Percentiles rank a stretch among this genome's conserved stretches.
Conservation (phyloP, 2,329 filamentous ascomycete genomes). For the Monilinia fructigena region DNA sequence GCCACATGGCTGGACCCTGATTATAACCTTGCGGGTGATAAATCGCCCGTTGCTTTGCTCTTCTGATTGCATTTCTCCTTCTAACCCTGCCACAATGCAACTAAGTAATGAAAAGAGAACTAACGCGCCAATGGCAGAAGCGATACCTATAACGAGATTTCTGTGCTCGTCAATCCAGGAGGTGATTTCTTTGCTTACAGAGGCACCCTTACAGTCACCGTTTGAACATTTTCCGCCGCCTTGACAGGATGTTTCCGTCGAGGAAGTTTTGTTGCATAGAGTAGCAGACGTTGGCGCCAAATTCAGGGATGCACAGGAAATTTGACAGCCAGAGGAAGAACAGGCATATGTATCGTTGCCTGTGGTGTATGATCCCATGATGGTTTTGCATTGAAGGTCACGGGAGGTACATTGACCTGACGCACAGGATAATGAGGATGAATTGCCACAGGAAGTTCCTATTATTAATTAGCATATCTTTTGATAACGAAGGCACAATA, state of each 20-base stretch:
- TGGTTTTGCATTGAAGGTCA: slow-evolving; percentile 80
- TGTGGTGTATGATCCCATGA: slow-evolving; percentile 73
- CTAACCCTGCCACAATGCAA: slow-evolving; percentile 61
- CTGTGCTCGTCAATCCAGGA: slow-evolving; percentile 77
- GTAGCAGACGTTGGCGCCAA: slow-evolving; percentile 66
- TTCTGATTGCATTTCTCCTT: slow-evolving; percentile 25
- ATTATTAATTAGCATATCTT: slow-evolving; percentile 26
- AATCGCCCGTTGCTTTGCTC: slow-evolving; percentile 11
- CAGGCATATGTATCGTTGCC: slow-evolving; percentile 81
- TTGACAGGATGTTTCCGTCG: slow-evolving; percentile 84
- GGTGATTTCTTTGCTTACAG: slow-evolving; percentile 66
- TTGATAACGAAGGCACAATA: not conserved
- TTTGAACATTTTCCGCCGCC: slow-evolving; percentile 77
- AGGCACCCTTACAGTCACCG: slow-evolving; percentile 72
- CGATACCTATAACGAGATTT: slow-evolving; percentile 78
- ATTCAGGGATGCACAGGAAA: slow-evolving; percentile 70
- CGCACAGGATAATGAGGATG: slow-evolving; percentile 65
- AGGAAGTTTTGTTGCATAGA: slow-evolving; percentile 86
- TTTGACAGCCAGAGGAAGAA: slow-evolving; percentile 66
- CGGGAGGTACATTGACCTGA: slow-evolving; percentile 93
- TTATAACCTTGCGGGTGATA: slow-evolving; percentile 25
- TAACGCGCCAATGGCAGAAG: slow-evolving; percentile 68
- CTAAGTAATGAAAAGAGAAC: slow-evolving; percentile 66
- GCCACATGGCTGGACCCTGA: slow-evolving; percentile 24
- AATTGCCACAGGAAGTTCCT: slow-evolving; percentile 63